Conservation (phyloP, 495 filamentous ascomycete species). For the Annulohypoxylon nitens region DNA sequence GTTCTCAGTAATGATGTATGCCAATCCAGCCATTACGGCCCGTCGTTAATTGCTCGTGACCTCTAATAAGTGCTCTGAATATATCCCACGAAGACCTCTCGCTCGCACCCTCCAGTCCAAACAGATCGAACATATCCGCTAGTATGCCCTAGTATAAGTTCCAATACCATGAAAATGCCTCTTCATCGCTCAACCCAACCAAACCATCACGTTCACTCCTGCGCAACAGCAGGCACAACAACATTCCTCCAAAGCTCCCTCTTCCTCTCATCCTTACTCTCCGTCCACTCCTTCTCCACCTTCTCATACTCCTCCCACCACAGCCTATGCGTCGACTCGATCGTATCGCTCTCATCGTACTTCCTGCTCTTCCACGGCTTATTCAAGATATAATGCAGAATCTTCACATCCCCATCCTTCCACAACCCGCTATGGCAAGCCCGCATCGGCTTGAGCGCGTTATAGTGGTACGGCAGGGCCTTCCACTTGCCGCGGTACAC, state of each 20-base stretch:
- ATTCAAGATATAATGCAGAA: constrained; percentile 56
- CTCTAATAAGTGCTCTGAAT: constrained; percentile 21
- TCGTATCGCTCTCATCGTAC: constrained; percentile 49
- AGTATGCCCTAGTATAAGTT: constrained; percentile 15
- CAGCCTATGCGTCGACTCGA: constrained; percentile 55
- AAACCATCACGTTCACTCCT: constrained; percentile 44
- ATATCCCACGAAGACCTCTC: neutral
- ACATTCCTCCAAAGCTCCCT: constrained; percentile 53
- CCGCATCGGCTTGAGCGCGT: constrained; percentile 58
- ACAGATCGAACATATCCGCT: constrained; percentile 22
- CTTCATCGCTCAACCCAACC: constrained; percentile 11
- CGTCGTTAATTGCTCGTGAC: constrained; percentile 18
- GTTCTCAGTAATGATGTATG: too few relatives aligned
- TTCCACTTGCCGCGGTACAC: constrained; percentile 56
- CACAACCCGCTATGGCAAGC: constrained; percentile 51
- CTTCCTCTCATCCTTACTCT: constrained; percentile 46
- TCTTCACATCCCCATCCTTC: constrained; percentile 54
- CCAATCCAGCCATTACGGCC: neutral
- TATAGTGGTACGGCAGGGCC: constrained; percentile 55
- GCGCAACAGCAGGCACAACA: constrained; percentile 56
- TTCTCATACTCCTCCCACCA: constrained; percentile 56
- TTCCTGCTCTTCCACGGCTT: constrained; percentile 57
- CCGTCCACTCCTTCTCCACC: constrained; percentile 55
- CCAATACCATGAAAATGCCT: constrained; percentile 23
- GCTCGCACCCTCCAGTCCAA: neutral